Evolutionary conservation across 495 filamentous ascomycete species (phyloP).

Genomic region (Talaromyces trachyspermus): DNA sequence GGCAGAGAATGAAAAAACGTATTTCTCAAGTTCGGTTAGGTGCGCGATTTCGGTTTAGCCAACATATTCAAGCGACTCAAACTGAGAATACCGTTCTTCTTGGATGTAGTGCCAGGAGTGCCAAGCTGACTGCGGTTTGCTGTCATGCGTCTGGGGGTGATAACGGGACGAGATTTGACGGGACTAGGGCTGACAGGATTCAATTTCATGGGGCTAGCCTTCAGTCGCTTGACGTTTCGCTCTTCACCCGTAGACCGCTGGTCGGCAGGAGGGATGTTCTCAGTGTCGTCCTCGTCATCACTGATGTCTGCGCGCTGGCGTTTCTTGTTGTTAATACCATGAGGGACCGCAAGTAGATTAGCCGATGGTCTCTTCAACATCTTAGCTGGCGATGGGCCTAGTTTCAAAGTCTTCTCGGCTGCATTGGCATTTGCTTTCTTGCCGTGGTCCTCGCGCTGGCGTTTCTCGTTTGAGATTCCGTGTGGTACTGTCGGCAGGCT

Average conservation of each 20-base stretch:
- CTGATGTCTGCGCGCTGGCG: conserved; percentile 30
- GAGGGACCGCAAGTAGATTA: conserved; percentile 44
- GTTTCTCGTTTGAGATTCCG: conserved; percentile 69
- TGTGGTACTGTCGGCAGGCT: conserved; percentile 49
- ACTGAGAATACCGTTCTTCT: conserved; percentile 32
- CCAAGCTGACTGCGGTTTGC: conserved; percentile 21
- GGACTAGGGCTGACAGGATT: conserved; percentile 32
- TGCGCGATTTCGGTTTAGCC: conserved; percentile 40
- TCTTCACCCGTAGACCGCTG: conserved; percentile 24
- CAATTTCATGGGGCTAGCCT: conserved; percentile 30
- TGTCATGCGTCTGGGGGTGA: conserved; percentile 27
- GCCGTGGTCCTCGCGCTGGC: conserved; percentile 39
- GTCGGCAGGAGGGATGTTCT: conserved; percentile 35
- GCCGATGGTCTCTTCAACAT: conserved; percentile 15
- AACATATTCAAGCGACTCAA: conserved; percentile 46
- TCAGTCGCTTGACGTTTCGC: conserved; percentile 37
- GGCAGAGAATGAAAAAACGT: no score
- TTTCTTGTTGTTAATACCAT: conserved; percentile 72
- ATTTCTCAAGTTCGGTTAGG: no score
- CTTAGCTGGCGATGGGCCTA: conserved; percentile 12
- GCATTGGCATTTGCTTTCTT: conserved; percentile 13
- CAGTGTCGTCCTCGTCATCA: conserved; percentile 31
- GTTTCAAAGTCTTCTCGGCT: conserved; percentile 13
- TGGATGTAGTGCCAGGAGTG: conserved; percentile 31
- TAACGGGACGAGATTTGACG: conserved; percentile 26